Evolutionary conservation across 768 basidiomycete genomes (phyloP), one percentile per base, ranked within the genome.

Genomic region (Hericium coralloides): DNA sequence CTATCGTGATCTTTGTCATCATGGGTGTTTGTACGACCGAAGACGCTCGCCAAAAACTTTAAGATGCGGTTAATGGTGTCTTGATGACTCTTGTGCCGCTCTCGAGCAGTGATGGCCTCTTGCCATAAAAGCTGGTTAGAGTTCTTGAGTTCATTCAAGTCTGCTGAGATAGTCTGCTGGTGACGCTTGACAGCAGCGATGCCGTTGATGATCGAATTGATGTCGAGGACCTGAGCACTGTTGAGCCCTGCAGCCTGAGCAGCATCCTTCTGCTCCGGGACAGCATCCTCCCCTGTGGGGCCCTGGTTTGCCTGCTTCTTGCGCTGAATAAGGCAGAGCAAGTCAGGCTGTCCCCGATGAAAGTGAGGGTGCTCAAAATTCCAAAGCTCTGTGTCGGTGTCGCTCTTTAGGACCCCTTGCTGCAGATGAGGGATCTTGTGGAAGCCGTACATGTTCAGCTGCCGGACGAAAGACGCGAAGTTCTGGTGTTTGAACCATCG

Each of bases 61-160:
- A 99, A 80, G 59, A 99, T 98, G 55, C 91, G 76, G 65, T 97
- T 93, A 68, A 98, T 93, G 20, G 93, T 97, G 68, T 98, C 94
- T 66, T 97, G 89, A 62, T 98, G 94, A 66, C 91, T 94, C 68
- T 92, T 85, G 66, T 95, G 86, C 56, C 84, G 80, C 61, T 86
- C 83, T 15, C 93, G 76, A 2, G 91, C 82, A 36, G 81, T 74
- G 62, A 92, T 70, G 1, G 92, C 85, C 66, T 98, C 94, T 67
- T 92, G 84, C 95, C 95, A 99, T n/a, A 98, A 71, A 20, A 85
- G 74, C 61, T 93, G 84, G 66, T 98, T 98, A 2, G 85, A 88
- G 56, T 79, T 77, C 72, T 95, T 94, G 49, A 98, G 74, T 25
- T 92, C 89, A 64, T 88, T 89, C 52, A 98, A 74, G 63, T 99